Percentiles rank a stretch among this genome's conserved stretches.
Conservation (phyloP, 192 early-diverging fungal genomes). For the Linnemannia elongata region DNA sequence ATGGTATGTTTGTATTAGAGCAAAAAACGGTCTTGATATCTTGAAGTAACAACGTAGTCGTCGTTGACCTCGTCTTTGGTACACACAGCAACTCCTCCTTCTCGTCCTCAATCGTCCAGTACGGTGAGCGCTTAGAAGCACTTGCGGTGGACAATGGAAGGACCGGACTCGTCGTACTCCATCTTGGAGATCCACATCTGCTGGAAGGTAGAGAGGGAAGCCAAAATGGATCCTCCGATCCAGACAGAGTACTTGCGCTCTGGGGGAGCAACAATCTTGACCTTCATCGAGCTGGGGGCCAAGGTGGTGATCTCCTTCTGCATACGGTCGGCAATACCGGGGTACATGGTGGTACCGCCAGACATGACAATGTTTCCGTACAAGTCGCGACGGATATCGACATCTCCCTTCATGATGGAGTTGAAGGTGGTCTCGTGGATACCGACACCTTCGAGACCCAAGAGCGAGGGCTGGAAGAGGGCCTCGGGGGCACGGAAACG, state of each 20-base stretch:
- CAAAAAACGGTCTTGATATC: conserved; percentile 6
- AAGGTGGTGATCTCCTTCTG: conserved; percentile 97
- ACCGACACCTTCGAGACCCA: conserved; percentile 92
- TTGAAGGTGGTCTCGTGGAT: conserved; percentile 98
- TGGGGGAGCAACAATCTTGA: conserved; percentile 98
- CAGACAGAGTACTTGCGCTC: conserved; percentile 99
- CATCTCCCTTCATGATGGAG: conserved; percentile 98
- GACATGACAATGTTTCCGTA: conserved; percentile 97
- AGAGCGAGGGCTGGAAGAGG: conserved; percentile 95
- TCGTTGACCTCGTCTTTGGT: conserved; percentile 4
- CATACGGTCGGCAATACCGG: conserved; percentile 97
- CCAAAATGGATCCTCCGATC: conserved; percentile 98
- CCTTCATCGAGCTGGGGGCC: conserved; percentile 95
- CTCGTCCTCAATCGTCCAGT: neutral
- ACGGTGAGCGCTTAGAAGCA: conserved; percentile 80
- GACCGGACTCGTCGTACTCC: conserved; percentile 98
- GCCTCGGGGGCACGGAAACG: conserved; percentile 98
- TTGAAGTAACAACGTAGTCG: neutral
- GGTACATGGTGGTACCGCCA: conserved; percentile 98
- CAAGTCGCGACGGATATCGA: conserved; percentile 96
- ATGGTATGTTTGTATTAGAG: conserved; percentile 13
- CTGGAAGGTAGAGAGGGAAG: conserved; percentile 98
- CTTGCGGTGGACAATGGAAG: conserved; percentile 98
- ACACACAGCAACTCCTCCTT: neutral
- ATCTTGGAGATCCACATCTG: conserved; percentile 99